Evolutionary conservation across 345 rosid genomes (phyloP), one percentile per base, ranked within the genome.

Genomic region (Bruguiera gymnorhiza): DNA sequence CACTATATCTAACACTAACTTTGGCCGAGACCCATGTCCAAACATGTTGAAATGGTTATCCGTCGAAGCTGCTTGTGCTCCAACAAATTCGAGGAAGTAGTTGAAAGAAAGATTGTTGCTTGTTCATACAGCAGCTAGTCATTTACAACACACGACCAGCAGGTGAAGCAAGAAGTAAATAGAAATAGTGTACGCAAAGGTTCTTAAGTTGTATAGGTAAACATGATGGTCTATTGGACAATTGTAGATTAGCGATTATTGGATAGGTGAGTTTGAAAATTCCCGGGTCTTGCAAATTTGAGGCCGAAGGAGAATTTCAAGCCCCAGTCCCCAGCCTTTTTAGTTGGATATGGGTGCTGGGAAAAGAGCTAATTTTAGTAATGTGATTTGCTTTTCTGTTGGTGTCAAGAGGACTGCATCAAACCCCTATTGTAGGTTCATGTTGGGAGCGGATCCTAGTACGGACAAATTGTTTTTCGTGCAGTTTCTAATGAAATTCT

Each of bases 21-120:
- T 93, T 0, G 97, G 98, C 20, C 75, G 68, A 60, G 98, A 93
- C 50, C 98, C 98, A 16, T 93, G 97, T 80, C 98, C 98, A 13
- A 87, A 85, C 61, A 87, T 86, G 62, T 57, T 88, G 83, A 93
- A 93, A 83, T 79, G 87, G 67, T 76, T 93, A 73, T 79, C 97
- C 0, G 93, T 89, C 18, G 98, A 90, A 84, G 96, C 97, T 29
- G 86, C 84, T 53, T 93, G 98, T 70, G 54, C 90, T 26, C 89
- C 95, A 58, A 71, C 83, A 55, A 70, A 78, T 15, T 75, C 81
- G 87, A 80, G 83, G 75, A 68, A 73, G 66, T 23, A n/a, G 58
- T 46, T 27, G 19, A 56, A 36, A n/a, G 54, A 18, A 54, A 46
- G 21, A 68, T 48, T 3, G 11, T n/a, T 64, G 57, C 68, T 64